A percentile compares a stretch with the other conserved stretches of the same genome.
These are phyloP conservation scores for Pulveroboletus ravenelii DNA, from an alignment of 768 basidiomycete genomes.

Conservation along the genomic window DNA sequence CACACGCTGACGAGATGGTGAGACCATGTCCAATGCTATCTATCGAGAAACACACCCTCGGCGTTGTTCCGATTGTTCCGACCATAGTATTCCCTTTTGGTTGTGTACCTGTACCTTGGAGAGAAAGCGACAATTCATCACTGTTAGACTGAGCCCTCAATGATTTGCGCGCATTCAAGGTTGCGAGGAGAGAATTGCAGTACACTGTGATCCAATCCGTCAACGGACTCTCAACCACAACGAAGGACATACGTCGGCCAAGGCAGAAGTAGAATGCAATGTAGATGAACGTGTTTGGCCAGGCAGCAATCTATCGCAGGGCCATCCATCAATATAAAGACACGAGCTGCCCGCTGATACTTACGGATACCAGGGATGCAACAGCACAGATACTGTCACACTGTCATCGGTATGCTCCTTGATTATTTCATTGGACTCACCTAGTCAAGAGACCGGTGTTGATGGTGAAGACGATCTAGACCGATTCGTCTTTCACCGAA, in stretches of 20 bases:
- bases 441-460: constrained; percentile 36
- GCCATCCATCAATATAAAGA: not conserved
- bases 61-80: constrained; percentile 8
- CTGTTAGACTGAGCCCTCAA: constrained; percentile 32
- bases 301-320: constrained; percentile 41
- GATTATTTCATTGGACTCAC: not conserved
- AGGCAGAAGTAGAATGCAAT: constrained; percentile 63
- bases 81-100: constrained; percentile 16
- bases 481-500: not conserved
- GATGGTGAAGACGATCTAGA: constrained; percentile 49
- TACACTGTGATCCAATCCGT: constrained; percentile 38
- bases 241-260: constrained; percentile 46
- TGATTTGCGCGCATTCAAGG: constrained; percentile 52
- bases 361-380: constrained; percentile 53
- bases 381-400: constrained; percentile 47
- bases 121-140: constrained; percentile 31
- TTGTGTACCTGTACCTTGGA: constrained; percentile 21
- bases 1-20: constrained; percentile 12
- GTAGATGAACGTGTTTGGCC: constrained; percentile 52
- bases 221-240: not conserved
- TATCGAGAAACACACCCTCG: constrained; percentile 6
- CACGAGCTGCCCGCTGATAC: not conserved
- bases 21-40: not conserved
- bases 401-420: not conserved
- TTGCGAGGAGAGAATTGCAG: constrained; percentile 57